Evolutionary conservation across 192 early-diverging fungal species (phyloP).

Genomic region (Jimgerdemannia lactiflua): DNA sequence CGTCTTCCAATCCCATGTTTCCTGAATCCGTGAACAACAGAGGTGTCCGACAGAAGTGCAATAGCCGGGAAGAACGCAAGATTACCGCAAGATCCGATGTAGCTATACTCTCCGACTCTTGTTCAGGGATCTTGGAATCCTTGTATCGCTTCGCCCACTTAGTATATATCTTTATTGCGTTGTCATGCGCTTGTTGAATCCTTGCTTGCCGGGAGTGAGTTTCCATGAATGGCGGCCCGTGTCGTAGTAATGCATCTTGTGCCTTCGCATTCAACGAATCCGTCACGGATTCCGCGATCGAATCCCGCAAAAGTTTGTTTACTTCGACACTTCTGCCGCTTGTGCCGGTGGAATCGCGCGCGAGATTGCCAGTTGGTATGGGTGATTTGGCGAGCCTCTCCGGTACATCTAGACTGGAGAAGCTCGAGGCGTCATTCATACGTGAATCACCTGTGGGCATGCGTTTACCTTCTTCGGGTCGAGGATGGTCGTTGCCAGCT

Average conservation of each 20-base stretch:
- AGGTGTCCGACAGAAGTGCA: constrained; percentile 59
- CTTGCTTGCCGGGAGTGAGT: constrained; percentile 42
- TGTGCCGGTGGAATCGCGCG: not conserved
- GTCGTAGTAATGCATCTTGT: constrained; percentile 43
- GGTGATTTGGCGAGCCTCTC: not conserved
- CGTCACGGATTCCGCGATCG: constrained; percentile 8
- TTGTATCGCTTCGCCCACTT: constrained; percentile 53
- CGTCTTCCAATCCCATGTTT: not conserved
- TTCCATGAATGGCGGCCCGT: constrained; percentile 52
- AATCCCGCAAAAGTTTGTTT: constrained; percentile 28
- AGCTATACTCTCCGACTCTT: constrained; percentile 34
- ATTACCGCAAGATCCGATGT: constrained; percentile 46
- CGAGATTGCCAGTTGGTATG: not conserved
- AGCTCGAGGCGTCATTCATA: not conserved
- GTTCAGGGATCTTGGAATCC: constrained; percentile 17
- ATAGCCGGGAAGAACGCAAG: constrained; percentile 48
- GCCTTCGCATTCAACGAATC: not conserved
- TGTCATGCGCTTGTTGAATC: constrained; percentile 48
- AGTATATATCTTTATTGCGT: constrained; percentile 49
- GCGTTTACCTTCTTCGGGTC: not conserved
- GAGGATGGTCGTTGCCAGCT: not conserved
- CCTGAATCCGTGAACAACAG: constrained; percentile 38
- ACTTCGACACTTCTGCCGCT: constrained; percentile 24
- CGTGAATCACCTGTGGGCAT: not conserved
- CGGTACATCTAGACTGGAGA: not conserved